phyloP scores from a whole-genome alignment of 2,329 filamentous ascomycete species.

The Colletotrichum sp. region DNA sequence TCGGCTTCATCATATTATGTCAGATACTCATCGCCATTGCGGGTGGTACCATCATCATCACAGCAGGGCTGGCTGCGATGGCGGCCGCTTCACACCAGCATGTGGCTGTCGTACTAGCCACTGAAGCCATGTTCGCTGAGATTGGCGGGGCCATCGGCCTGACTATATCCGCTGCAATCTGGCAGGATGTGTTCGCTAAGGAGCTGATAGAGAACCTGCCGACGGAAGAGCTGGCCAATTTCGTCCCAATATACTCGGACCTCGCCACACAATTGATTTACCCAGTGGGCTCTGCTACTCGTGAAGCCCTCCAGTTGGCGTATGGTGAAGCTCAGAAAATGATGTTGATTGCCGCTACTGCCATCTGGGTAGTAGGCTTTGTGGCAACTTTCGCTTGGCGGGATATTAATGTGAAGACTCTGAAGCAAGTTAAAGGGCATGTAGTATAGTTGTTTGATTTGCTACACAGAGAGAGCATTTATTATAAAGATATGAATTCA shows the following conservation, averaged over 20 bases:
- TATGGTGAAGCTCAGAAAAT: not conserved
- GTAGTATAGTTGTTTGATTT: not conserved
- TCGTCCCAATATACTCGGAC: slow-evolving; percentile 46
- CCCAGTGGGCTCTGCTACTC: slow-evolving; percentile 14
- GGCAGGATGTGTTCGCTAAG: slow-evolving; percentile 38
- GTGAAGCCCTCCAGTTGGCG: not conserved
- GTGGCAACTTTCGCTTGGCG: not conserved
- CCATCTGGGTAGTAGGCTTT: not conserved
- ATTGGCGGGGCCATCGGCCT: slow-evolving; percentile 35
- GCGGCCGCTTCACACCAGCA: slow-evolving; percentile 20
- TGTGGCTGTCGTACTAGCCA: slow-evolving; percentile 35
- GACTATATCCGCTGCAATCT: slow-evolving; percentile 35
- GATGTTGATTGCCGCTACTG: not conserved
- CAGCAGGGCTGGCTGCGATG: not conserved
- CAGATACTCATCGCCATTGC: not conserved
- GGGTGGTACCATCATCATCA: not conserved
- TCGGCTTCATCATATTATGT: not conserved
- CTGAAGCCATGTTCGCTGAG: slow-evolving; percentile 32
- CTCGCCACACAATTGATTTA: slow-evolving; percentile 42
- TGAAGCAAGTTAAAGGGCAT: not conserved
- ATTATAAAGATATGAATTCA: not conserved
- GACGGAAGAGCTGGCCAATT: slow-evolving; percentile 30
- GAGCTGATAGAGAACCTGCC: slow-evolving; percentile 44
- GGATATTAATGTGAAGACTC: not conserved
- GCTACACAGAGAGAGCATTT: not conserved